These are phyloP conservation scores for Pseudocercospora vitis DNA, from an alignment of 2,329 filamentous ascomycete genomes.

Conservation along the genomic window DNA sequence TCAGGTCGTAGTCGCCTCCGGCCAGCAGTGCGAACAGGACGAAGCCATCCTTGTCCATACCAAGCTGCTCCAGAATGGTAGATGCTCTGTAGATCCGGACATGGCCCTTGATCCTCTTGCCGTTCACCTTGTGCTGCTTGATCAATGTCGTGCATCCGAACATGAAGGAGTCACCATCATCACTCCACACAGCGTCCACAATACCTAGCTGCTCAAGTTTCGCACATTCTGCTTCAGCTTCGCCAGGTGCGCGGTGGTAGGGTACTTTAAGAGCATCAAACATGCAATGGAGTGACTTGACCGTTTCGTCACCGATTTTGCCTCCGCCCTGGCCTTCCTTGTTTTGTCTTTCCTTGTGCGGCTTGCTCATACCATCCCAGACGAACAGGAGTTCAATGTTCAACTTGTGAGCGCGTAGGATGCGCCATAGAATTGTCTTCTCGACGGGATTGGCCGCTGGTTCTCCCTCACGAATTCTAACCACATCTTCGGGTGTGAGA, in stretches of 20 bases:
- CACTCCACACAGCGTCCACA: slow-evolving; percentile 52
- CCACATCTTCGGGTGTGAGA: slow-evolving; percentile 37
- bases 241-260: slow-evolving; percentile 48
- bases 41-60: slow-evolving; percentile 40
- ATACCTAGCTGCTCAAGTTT: slow-evolving; percentile 45
- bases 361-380: slow-evolving; percentile 53
- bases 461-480: slow-evolving; percentile 39
- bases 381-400: slow-evolving; percentile 56
- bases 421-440: slow-evolving; percentile 44
- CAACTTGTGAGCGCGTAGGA: slow-evolving; percentile 49
- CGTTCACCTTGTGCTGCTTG: slow-evolving; percentile 37
- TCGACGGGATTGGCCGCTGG: slow-evolving; percentile 44
- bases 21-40: slow-evolving; percentile 45
- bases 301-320: slow-evolving; percentile 38
- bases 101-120: slow-evolving; percentile 38
- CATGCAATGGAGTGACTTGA: slow-evolving; percentile 39
- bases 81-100: slow-evolving; percentile 38
- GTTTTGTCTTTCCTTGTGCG: slow-evolving; percentile 19
- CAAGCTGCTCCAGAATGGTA: slow-evolving; percentile 32
- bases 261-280: slow-evolving; percentile 45
- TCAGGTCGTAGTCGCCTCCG: slow-evolving; percentile 45
- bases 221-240: slow-evolving; percentile 51
- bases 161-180: slow-evolving; percentile 51
- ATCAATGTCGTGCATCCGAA: slow-evolving; percentile 50
- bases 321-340: slow-evolving; percentile 39